Percentiles rank a stretch among this genome's conserved stretches.
phyloP scores from a whole-genome alignment of 2,329 filamentous ascomycete genomes.

The Cordyceps pruinosa region DNA sequence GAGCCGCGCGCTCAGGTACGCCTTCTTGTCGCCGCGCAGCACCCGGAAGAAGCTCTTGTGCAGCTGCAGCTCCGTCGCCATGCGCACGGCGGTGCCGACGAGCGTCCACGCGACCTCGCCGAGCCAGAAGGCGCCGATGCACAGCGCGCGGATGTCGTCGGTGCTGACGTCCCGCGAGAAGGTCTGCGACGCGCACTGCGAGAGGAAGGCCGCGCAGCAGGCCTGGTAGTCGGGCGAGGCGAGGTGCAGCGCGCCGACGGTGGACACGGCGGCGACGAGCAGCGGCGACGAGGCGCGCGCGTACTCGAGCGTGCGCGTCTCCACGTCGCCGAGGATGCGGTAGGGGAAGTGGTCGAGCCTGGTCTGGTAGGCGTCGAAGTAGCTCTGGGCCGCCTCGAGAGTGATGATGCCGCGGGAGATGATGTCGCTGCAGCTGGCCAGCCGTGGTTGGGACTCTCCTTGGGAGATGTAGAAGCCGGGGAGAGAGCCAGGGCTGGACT shows the following conservation, averaged over 20 bases:
- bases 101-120: slow-evolving; percentile 56
- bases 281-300: slow-evolving; percentile 7
- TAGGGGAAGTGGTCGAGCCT: slow-evolving; percentile 13
- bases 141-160: slow-evolving; percentile 53
- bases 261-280: slow-evolving; percentile 13
- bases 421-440: slow-evolving; percentile 3
- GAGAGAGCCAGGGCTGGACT: slow-evolving; percentile 5
- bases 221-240: slow-evolving; percentile 6
- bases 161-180: slow-evolving; percentile 37
- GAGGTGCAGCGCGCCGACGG: slow-evolving; percentile 13
- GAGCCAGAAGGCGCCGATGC: slow-evolving; percentile 57
- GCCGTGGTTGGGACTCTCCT: slow-evolving; percentile 1
- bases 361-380: slow-evolving; percentile 12
- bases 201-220: slow-evolving; percentile 11
- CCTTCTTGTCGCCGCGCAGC: slow-evolving; percentile 38
- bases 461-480: slow-evolving; percentile 10
- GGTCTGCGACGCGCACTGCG: slow-evolving; percentile 10
- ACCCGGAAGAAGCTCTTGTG: slow-evolving; percentile 46
- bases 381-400: slow-evolving; percentile 3
- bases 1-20: slow-evolving; percentile 47
- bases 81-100: slow-evolving; percentile 50
- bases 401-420: slow-evolving; percentile 11
- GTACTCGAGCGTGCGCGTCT: slow-evolving; percentile 4
- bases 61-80: slow-evolving; percentile 48
- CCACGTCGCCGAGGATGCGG: slow-evolving; percentile 10